These are phyloP conservation scores for Theobroma grandiflorum DNA, from an alignment of 441 rosid genomes.

Conservation along the genomic window DNA sequence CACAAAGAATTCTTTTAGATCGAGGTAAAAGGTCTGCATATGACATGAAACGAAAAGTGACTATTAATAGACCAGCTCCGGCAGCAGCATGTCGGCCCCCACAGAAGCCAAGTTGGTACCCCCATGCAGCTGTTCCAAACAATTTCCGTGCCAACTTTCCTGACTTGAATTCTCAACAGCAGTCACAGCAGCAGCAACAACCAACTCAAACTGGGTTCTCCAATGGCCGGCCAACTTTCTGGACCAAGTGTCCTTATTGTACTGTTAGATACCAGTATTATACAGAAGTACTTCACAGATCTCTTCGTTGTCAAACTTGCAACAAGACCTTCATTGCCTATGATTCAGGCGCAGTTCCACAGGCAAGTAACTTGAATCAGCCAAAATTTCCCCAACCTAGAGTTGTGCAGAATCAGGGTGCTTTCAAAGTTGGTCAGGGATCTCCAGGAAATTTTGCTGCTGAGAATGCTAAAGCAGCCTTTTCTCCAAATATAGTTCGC, in stretches of 20 bases:
- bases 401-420: slow-evolving; percentile 48
- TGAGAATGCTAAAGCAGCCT: slow-evolving; percentile 41
- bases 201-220: slow-evolving; percentile 46
- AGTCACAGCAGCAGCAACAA: slow-evolving; percentile 34
- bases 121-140: slow-evolving; percentile 37
- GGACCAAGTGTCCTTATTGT: slow-evolving; percentile 83
- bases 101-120: slow-evolving; percentile 35
- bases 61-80: slow-evolving; percentile 47
- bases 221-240: slow-evolving; percentile 53
- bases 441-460: slow-evolving; percentile 39
- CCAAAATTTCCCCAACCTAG: slow-evolving; percentile 50
- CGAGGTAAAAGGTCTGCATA: slow-evolving; percentile 58
- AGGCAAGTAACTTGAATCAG: slow-evolving; percentile 39
- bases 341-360: slow-evolving; percentile 45
- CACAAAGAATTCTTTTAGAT: slow-evolving; percentile 83
- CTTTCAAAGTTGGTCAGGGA: slow-evolving; percentile 49
- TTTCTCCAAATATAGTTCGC: slow-evolving; percentile 38
- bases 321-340: slow-evolving; percentile 60
- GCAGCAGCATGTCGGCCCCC: slow-evolving; percentile 43
- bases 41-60: slow-evolving; percentile 59
- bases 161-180: slow-evolving; percentile 46
- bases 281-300: slow-evolving; percentile 45
- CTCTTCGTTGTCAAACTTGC: slow-evolving; percentile 60
- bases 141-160: slow-evolving; percentile 36
- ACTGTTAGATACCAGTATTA: slow-evolving; percentile 50